Conservation (phyloP, 352 stramenopile genomes). For the Lagenidium giganteum region DNA sequence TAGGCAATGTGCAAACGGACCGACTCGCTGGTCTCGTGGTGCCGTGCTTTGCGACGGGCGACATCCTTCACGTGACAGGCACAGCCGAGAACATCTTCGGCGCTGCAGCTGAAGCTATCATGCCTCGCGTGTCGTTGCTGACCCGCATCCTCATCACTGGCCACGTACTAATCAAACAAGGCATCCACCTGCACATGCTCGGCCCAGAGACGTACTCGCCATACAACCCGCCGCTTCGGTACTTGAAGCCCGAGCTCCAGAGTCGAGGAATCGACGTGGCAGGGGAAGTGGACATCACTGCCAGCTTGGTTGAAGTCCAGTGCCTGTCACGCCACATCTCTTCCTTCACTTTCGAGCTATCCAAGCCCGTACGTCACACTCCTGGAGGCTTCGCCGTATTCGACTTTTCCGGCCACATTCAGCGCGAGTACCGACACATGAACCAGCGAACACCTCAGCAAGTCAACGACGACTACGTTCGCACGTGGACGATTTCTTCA, state of each 20-base stretch:
- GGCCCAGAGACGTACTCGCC: constrained; percentile 1
- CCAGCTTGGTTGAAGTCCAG: constrained; percentile 1
- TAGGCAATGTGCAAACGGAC: constrained; percentile 5
- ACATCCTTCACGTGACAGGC: constrained; percentile 6
- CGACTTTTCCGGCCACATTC: not conserved
- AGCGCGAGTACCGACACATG: constrained; percentile 6
- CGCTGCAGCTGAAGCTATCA: constrained; percentile 1
- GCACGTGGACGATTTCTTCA: constrained; percentile 10
- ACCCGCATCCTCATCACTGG: constrained; percentile 6
- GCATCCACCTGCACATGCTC: not conserved
- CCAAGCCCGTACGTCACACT: not conserved
- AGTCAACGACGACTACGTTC: constrained; percentile 10
- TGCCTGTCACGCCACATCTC: not conserved
- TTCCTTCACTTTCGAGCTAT: constrained; percentile 7
- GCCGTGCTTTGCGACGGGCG: constrained; percentile 2
- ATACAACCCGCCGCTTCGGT: constrained; percentile 6
- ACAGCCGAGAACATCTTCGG: constrained; percentile 7
- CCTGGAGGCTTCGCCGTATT: constrained; percentile 4
- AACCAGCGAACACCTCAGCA: constrained; percentile 1
- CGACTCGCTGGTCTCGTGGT: constrained; percentile 5
- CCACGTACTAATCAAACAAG: constrained; percentile 1
- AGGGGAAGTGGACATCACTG: not conserved
- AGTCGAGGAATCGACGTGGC: too few relatives aligned
- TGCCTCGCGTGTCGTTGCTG: constrained; percentile 7
- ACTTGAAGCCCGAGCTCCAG: constrained; percentile 1